Evolutionary conservation across 352 stramenopile genomes (phyloP).

Genomic region (Phytophthora fragariaefolia): DNA sequence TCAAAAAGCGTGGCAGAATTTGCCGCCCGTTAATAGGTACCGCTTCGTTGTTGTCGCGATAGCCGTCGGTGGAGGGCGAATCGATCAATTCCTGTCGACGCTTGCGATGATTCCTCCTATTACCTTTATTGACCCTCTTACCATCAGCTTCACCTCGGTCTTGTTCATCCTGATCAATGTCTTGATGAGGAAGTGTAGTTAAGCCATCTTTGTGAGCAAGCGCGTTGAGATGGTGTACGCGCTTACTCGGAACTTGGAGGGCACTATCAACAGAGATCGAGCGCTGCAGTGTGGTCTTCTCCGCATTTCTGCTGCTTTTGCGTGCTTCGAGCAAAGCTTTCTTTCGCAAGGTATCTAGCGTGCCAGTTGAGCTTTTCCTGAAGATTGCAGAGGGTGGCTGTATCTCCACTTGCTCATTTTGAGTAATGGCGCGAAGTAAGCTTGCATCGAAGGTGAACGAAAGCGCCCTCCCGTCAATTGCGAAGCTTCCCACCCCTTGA

Average conservation of each 20-base stretch:
- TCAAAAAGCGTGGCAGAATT: conserved; percentile 61
- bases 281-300: conserved; percentile 16
- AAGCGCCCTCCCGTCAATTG: conserved; percentile 51
- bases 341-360: conserved; percentile 13
- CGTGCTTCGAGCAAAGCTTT: conserved; percentile 11
- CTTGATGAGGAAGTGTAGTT: neutral
- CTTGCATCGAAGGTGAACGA: conserved; percentile 53
- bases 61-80: conserved; percentile 7
- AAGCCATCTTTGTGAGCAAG: conserved; percentile 1
- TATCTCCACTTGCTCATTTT: conserved; percentile 17
- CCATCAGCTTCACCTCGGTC: neutral
- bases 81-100: conserved; percentile 2
- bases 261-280: conserved; percentile 27
- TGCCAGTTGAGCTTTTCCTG: conserved; percentile 7
- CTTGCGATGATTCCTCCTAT: conserved; percentile 11
- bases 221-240: conserved; percentile 10
- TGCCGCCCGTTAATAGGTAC: conserved; percentile 18
- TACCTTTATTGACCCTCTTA: conserved; percentile 8
- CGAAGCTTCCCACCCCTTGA: conserved; percentile 44
- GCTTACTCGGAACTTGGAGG: conserved; percentile 2
- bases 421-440: conserved; percentile 36
- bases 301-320: neutral
- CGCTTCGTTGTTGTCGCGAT: neutral
- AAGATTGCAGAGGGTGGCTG: conserved; percentile 18
- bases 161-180: conserved; percentile 3